Base-by-base conservation (phyloP, 345 rosid genomes). In the Aquilaria malaccensis region DNA sequence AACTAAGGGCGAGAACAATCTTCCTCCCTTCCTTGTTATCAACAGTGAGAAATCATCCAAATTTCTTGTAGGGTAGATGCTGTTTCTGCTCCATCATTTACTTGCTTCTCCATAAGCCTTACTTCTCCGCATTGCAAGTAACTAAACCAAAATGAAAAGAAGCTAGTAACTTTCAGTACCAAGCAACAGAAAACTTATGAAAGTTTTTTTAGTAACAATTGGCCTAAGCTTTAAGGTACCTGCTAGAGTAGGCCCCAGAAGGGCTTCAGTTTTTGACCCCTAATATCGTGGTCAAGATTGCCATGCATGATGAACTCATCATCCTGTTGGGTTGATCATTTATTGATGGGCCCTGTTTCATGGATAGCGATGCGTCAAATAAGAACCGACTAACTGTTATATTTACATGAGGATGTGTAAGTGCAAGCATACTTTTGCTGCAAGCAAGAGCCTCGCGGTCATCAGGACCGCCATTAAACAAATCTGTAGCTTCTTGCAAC, bases 381-480 rank as follows among this genome's bases (percentile, higher is more conserved):
- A 73, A 22, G 74, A 92, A 92, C 60, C 87, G 73, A 13, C 87
- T 69, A n/a, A 92, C 65, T 4, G 97, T 85, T 46, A 85, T 60
- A 30, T 73, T 75, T 29, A 80, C 73, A 49, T 76, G 78, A 45
- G 79, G 67, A 58, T 87, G 82, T 6, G 22, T 22, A 22, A 22
- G 22, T 22, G 67, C 51, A 0, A 76, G 70, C 14, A 92, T 69
- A 72, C 91, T 74, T 60, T 68, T 80, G 65, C 93, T 78, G 33
- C 85, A 83, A 4, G 97, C 81, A 47, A 92, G 59, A 14, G 98
- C 98, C 76, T 92, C 98, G 10, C 96, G 83, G 62, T 92, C 95
- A 71, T 92, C 98, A 29, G 91, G 79, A 29, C 98, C 98, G 15
- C 93, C 91, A 7, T 89, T 89, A 67, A 92, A 92, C 72, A 89